A percentile compares a stretch with the other conserved stretches of the same genome.
Conservation (phyloP, 164 flowering plant genomes). For the Amborella trichopoda region DNA sequence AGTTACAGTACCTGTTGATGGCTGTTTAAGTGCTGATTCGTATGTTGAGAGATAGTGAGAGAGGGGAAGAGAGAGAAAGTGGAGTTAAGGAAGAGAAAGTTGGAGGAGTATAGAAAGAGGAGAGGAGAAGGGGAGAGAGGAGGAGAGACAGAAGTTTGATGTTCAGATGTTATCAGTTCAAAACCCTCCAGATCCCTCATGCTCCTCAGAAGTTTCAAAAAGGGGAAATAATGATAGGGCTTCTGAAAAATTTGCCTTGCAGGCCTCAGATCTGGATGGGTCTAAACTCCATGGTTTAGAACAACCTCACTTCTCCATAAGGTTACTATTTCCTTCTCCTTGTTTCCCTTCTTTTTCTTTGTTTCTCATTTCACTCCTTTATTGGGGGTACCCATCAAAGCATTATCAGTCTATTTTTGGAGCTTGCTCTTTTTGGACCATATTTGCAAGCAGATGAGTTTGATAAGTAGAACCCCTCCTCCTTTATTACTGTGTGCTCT, state of each 20-base stretch:
- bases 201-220: constrained; percentile 19
- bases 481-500: neutral
- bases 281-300: constrained; percentile 10
- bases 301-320: constrained; percentile 60
- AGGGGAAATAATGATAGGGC: constrained; percentile 32
- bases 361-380: neutral
- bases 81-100: constrained; percentile 42
- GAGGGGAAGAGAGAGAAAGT: neutral
- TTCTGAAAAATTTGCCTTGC: constrained; percentile 18
- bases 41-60: neutral
- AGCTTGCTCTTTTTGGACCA: too few species aligned
- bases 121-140: constrained; percentile 14
- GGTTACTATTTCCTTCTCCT: constrained; percentile 24
- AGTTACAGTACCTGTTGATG: neutral
- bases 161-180: constrained; percentile 91
- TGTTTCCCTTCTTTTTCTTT: constrained; percentile 1
- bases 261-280: constrained; percentile 32
- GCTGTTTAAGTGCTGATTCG: neutral
- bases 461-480: neutral
- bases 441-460: neutral
- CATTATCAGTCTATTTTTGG: too few species aligned
- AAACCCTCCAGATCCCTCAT: constrained; percentile 58
- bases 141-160: constrained; percentile 32
- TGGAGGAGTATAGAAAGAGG: neutral
- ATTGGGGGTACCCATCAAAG: too few species aligned